These are phyloP conservation scores for Exophiala sp. DNA, from an alignment of 2,329 filamentous ascomycete genomes.

Conservation along the genomic window DNA sequence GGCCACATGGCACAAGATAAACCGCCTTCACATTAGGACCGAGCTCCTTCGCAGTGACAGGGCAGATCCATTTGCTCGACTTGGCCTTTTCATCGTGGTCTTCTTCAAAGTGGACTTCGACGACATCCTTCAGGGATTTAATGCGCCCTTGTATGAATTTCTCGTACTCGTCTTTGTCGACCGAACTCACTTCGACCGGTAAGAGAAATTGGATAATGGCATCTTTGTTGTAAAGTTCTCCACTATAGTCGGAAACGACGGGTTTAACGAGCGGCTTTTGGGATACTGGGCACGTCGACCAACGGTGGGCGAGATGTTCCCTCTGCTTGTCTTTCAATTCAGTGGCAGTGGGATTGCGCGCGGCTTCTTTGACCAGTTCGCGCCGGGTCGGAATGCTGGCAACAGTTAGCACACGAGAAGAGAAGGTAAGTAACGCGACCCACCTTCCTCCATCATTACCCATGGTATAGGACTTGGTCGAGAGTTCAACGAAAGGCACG, in stretches of 20 bases:
- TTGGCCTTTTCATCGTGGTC: conserved; percentile 40
- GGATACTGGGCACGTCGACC: conserved; percentile 83
- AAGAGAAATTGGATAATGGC: conserved; percentile 68
- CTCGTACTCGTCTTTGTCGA: conserved; percentile 56
- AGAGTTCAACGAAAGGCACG: too few relatives aligned
- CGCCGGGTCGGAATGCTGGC: conserved; percentile 80
- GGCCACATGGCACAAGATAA: conserved; percentile 89
- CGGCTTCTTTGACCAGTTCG: conserved; percentile 91
- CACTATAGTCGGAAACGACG: conserved; percentile 76
- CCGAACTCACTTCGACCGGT: conserved; percentile 48
- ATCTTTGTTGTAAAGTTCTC: conserved; percentile 92
- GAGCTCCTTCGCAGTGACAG: conserved; percentile 78
- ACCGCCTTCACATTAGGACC: conserved; percentile 73
- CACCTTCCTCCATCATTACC: conserved; percentile 90
- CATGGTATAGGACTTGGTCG: conserved; percentile 43
- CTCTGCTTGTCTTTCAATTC: conserved; percentile 83
- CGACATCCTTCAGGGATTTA: conserved; percentile 75
- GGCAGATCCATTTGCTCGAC: conserved; percentile 62
- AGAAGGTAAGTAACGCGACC: conserved; percentile 17
- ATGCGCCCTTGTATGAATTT: conserved; percentile 58
- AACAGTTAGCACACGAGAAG: conserved; percentile 8
- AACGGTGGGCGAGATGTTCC: conserved; percentile 79
- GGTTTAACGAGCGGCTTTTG: conserved; percentile 66
- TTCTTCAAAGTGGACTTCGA: conserved; percentile 71
- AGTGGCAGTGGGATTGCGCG: conserved; percentile 70